A percentile compares a stretch with the other conserved stretches of the same genome.
phyloP scores from a whole-genome alignment of 2,329 filamentous ascomycete species.

The Aspergillus sp. region DNA sequence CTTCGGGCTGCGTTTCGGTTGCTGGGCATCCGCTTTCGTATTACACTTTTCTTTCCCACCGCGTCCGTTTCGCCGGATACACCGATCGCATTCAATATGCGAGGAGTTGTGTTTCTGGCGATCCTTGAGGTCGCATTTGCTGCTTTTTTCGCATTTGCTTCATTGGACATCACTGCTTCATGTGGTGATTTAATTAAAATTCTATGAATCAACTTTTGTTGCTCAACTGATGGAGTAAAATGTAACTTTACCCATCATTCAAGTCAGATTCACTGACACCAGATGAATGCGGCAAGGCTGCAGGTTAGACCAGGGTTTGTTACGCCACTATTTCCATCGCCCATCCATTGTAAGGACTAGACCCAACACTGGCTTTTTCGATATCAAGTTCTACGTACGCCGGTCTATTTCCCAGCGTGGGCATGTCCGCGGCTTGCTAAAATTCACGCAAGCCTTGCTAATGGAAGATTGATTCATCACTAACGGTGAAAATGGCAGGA shows the following conservation, averaged over 20 bases:
- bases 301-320: conserved; percentile 18
- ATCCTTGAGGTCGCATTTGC: neutral
- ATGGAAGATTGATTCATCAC: neutral
- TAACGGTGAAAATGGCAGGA: neutral
- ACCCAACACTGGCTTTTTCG: conserved; percentile 1
- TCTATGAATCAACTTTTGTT: neutral
- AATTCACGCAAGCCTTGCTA: neutral
- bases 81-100: neutral
- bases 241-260: no score
- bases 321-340: conserved; percentile 16
- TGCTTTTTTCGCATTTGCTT: no score
- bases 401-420: neutral
- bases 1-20: conserved; percentile 13
- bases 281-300: conserved; percentile 17
- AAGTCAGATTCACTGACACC: conserved; percentile 7
- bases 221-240: no score
- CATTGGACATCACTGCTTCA: no score
- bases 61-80: neutral
- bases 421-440: neutral
- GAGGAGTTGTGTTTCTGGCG: neutral
- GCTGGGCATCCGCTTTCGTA: conserved; percentile 9
- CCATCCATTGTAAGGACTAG: neutral
- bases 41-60: conserved; percentile 9
- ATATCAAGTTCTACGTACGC: conserved; percentile 5
- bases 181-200: no score